Evolutionary conservation across 2,329 filamentous ascomycete genomes (phyloP), one percentile per base, ranked within the genome.

Genomic region (Thelonectria blattea): DNA sequence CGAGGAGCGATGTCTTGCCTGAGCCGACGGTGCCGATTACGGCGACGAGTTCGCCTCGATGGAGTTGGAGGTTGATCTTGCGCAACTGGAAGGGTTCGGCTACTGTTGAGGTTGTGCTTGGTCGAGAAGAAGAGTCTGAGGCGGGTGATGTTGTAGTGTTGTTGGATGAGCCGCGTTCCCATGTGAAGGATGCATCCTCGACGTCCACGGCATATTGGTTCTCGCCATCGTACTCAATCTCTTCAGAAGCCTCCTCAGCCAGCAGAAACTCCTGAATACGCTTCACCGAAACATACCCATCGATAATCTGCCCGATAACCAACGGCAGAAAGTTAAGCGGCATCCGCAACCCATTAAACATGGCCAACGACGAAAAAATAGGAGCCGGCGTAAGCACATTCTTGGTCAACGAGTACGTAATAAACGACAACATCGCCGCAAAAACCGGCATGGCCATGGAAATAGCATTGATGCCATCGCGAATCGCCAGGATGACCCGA

Each of bases 11-110:
- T 69, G 85, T 90, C 75, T 92, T 92, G 5, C 90, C 90, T 11
- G 85, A 85, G 0, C 90, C 90, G 0, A 88, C 91, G 67, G 85
- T 85, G 1, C 90, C 90, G 10, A 87, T 88, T 18, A 92, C 84
- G 10, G 91, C 82, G 34, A 84, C 90, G 5, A 92, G 74, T 64
- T 89, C 85, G 22, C 84, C 82, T 11, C 46, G 53, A 8, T 24
- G 22, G 8, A 56, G n/a, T 15, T 43, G 43, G 14, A 56, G 41
- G 14, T 50, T 50, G 5, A 56, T 49, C 17, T 22, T 50, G 15
- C 37, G 53, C 14, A 49, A 37, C 12, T 56, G 53, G 45, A 56
- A 49, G n/a, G 53, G 53, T 24, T 55, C 52, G 1, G 52, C 34
- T 2, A n/a, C 46, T 3, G 46, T 49, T n/a, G 24, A 17, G 30